Evolutionary conservation across 306 rosid genomes (phyloP), one percentile per base, ranked within the genome.

Genomic region (Clitoria ternatea): DNA sequence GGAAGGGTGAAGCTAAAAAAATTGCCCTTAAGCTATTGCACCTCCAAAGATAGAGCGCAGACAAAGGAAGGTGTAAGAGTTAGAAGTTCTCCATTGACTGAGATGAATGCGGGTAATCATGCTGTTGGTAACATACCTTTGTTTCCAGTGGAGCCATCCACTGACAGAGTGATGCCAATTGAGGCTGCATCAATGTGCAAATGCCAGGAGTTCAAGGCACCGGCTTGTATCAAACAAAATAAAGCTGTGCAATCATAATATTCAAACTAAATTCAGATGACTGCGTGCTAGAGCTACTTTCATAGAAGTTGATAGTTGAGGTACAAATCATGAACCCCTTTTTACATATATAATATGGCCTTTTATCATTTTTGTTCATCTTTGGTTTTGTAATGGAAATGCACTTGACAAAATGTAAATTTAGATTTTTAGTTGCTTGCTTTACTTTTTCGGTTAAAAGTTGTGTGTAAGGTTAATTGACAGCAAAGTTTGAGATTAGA

Each of bases 1-100:
- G 97, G 97, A 74, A 87, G 95, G 84, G 92, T 85, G 82, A 91
- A 88, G 89, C 90, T 88, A 74, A 91, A 88, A 71, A 88, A 85
- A 79, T 69, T 91, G 82, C 88, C 95, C 7, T 88, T 88, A 50
- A 91, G 92, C 85, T 80, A 79, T 61, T 86, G 88, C 76, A 64
- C 87, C 13, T 79, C 82, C 42, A 81, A 84, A 84, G 95, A 86
- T 30, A 85, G 80, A 73, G 79, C 86, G 44, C 81, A 81, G 19
- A 81, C 81, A 59, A 86, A 80, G 73, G 97, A 86, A 71, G 87
- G 83, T 7, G 60, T 35, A 48, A 82, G 71, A 61, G 78, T 45
- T 54, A 83, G 86, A 80, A 79, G 76, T 61, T 23, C 78, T 29
- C 79, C 82, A 0, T 60, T 67, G 61, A 75, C 82, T 43, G 89